Evolutionary conservation across 441 rosid species (phyloP), one percentile per base, ranked within the genome.

Genomic region (Populus hybrid): DNA sequence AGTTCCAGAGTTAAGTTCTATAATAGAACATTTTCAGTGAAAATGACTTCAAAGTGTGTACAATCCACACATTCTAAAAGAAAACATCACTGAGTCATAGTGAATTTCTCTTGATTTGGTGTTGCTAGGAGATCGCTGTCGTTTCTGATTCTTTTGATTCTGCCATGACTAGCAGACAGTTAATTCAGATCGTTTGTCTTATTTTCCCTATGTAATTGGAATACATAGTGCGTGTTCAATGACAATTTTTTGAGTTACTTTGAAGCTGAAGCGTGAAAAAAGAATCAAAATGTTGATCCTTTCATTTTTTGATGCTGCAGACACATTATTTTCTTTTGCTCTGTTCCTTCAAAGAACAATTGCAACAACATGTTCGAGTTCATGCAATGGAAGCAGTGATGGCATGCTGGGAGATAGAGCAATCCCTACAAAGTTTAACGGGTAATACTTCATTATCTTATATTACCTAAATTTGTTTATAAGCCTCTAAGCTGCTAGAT

Each of bases 381-480:
- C 99, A 97, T 85, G 98, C 98, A 9, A 97, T 97, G 99, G 99
- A 97, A 87, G 99, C 99, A n/a, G 99, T 97, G 28, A 94, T 97
- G 99, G 98, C 99, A 33, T 97, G 99, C 85, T 97, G 99, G 99
- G 98, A 94, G 83, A 90, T 97, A 35, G 99, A 97, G 86, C 99
- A 97, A 80, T 92, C 97, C 75, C 87, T 97, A 42, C 99, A 97
- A 79, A 92, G 99, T 87, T 88, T 97, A 84, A 94, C 99, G 77
- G 99, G 99, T 92, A 74, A 35, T 71, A 5, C 35, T 72, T 21
- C 9, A 9, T 53, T 35, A 10, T 12, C 1, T 16, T 65, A 24
- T 29, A 26, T 2, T 1, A 11, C 31, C 31, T 29, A 63, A n/a
- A 63, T 21, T 3, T 29, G 31, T 29, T 29, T 45, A 45, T 3